Evolutionary conservation across 768 basidiomycete genomes (phyloP).

Genomic region (Termitomyces sp.): DNA sequence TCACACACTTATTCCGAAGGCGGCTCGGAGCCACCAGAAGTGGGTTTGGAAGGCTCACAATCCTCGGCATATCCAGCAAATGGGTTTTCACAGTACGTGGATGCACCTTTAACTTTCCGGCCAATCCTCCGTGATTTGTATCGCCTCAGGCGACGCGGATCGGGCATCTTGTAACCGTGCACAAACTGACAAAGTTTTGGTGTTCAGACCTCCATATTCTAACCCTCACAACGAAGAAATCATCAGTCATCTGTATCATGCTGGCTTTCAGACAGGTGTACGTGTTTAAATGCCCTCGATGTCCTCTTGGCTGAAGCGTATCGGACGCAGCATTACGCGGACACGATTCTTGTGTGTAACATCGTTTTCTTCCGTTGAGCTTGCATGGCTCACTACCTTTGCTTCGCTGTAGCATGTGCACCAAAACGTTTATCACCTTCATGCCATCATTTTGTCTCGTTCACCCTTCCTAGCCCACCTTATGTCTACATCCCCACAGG

Average conservation of each 20-base stretch:
- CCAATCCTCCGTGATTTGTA: constrained; percentile 1
- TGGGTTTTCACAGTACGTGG: constrained; percentile 56
- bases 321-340: constrained; percentile 65
- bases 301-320: constrained; percentile 9
- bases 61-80: constrained; percentile 42
- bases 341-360: constrained; percentile 65
- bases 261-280: constrained; percentile 80
- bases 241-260: constrained; percentile 70
- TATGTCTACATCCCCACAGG: constrained; percentile 76
- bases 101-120: constrained; percentile 1
- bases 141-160: constrained; percentile 6
- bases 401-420: constrained; percentile 55
- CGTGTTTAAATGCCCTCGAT: constrained; percentile 20
- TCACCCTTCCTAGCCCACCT: constrained; percentile 86
- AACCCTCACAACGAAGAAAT: constrained; percentile 72
- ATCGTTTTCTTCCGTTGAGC: background rate
- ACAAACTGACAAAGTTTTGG: constrained; percentile 9
- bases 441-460: constrained; percentile 81
- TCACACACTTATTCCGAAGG: constrained; percentile 31
- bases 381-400: constrained; percentile 3
- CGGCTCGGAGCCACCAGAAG: constrained; percentile 31
- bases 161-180: constrained; percentile 5
- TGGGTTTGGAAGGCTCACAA: constrained; percentile 28
- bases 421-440: constrained; percentile 69
- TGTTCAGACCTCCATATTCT: constrained; percentile 43